Evolutionary conservation across 306 rosid species (phyloP), one percentile per base, ranked within the genome.

Genomic region (Cucurbita argyrosperma): DNA sequence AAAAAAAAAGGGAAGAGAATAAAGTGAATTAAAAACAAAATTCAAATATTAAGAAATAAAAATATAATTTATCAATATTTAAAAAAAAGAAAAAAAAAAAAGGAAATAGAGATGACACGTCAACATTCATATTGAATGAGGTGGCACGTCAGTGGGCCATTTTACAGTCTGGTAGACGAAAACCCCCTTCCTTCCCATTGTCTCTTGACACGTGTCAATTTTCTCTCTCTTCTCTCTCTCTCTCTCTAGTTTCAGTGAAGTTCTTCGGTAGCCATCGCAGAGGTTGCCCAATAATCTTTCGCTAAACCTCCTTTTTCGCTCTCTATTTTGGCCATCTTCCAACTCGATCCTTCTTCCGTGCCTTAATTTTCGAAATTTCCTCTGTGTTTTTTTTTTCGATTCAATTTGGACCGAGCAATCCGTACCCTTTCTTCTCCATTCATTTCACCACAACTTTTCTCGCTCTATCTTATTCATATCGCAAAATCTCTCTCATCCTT

Each of bases 401-500:
- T 61, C 15, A 71, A 49, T 51, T 80, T 78, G 66, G 77, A 78
- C 80, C 86, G 79, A 85, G 72, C 83, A 67, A 85, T 85, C 82
- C 82, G 79, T 68, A 13, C 15, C 40, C 10, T 42, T 19, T 21
- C 86, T 87, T 51, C 78, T 9, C 57, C 81, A 35, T 40, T 82
- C 89, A 84, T 81, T 79, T 77, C 77, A 61, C 87, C 96, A 58
- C 86, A 37, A 65, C 57, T 76, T 76, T 71, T 71, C 72, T 2
- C 60, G 77, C 70, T 10, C 77, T 75, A 53, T 40, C 63, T 77
- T 9, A 59, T 35, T 65, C 50, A 43, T 76, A 18, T 26, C 56
- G 50, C n/a, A 49, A 43, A 11, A 68, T 62, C 45, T 23, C 57
- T 57, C 49, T 9, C 7, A 13, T 8, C 30, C 2, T 30, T 77